Base-by-base conservation (phyloP, 2,329 filamentous ascomycete species). In the Falciphora oryzae region DNA sequence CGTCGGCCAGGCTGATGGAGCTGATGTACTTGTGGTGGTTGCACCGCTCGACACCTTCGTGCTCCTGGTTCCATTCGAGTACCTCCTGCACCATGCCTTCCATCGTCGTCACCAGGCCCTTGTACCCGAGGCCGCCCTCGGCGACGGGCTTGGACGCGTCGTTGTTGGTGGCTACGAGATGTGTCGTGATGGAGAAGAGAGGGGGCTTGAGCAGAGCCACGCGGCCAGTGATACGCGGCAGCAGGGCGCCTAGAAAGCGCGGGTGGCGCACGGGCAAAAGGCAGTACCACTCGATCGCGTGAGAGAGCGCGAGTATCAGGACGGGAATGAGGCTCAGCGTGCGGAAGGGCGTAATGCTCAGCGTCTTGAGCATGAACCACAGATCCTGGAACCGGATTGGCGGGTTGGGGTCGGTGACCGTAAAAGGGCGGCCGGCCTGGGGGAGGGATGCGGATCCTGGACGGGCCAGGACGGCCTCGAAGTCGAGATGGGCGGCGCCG, bases 381-480 rank as follows among this genome's bases (percentile, higher is more conserved):
- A 80, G 65, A 64, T 79, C 77, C 5, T 63, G 60, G 63, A 77
- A 79, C 11, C 68, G 68, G 64, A 79, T 78, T 8, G 77, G 77
- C 13, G 73, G 73, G 67, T 79, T 79, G 0, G 78, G 78, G 64
- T 80, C 78, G 0, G 78, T 79, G 8, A 80, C 69, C 0, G 75
- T 70, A 64, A 77, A 80, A 0, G 78, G 78, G 0, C 76, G 72
- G 27, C 78, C 78, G 1, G 77, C 75, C 60, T 73, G 73, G 2
- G 68, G 71, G 2, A 67, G 57, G 2, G 67, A 66, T 35, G 69
- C 68, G 0, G 72, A 68, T 11, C 61, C 67, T 2, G 72, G 69
- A 11, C 64, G 62, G 10, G 71, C 70, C 3, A 80, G 74, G n/a
- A 73, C 72, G 2, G 77, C 75, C 64, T 80, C 78, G 38, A 79